Conservation (phyloP, 1,284 basidiomycete genomes). For the Ganoderma lucidum region DNA sequence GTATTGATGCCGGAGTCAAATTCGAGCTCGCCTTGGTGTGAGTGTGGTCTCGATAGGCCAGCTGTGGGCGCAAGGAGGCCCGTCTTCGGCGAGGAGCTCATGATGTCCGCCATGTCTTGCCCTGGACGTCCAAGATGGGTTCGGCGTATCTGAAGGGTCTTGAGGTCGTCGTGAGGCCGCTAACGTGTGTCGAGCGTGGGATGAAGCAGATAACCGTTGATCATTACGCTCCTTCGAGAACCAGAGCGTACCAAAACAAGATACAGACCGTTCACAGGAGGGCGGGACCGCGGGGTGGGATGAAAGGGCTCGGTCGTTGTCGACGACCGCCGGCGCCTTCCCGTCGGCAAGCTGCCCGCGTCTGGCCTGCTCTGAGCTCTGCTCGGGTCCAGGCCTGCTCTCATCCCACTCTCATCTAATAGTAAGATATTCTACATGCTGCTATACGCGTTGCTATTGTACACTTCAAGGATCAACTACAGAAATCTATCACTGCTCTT, state of each 20-base stretch:
- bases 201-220: background rate
- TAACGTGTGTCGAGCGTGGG: constrained; percentile 8
- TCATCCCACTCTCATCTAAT: background rate
- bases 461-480: background rate
- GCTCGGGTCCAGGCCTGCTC: background rate
- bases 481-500: constrained; percentile 28
- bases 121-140: background rate
- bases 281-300: background rate
- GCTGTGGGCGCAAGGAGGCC: constrained; percentile 22
- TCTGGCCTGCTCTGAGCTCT: background rate
- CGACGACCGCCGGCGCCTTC: constrained; percentile 5
- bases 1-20: constrained; percentile 82
- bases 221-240: constrained; percentile 9
- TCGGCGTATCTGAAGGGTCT: background rate
- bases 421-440: background rate
- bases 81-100: constrained; percentile 22
- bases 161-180: background rate
- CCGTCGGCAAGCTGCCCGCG: background rate
- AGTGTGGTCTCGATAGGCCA: constrained; percentile 26
- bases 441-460: background rate
- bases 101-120: constrained; percentile 15
- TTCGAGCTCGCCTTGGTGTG: constrained; percentile 42
- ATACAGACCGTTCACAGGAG: constrained; percentile 2
- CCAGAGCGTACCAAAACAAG: constrained; percentile 5
- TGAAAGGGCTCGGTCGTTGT: constrained; percentile 2